These are phyloP conservation scores for Lasiodiplodia sp. DNA, from an alignment of 2,329 filamentous ascomycete species.

Conservation along the genomic window DNA sequence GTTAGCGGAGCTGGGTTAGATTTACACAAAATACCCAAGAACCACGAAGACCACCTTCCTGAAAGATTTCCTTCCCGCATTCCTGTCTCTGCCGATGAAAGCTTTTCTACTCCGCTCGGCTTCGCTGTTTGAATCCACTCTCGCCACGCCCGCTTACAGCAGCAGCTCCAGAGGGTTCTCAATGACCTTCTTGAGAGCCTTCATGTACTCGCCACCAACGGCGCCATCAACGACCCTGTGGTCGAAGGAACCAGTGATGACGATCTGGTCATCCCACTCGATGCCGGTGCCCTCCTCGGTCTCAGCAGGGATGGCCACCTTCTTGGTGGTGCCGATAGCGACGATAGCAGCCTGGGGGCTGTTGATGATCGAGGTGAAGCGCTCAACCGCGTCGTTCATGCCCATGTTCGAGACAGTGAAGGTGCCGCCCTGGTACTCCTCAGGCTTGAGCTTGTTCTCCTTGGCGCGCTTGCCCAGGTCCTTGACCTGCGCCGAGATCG, in stretches of 20 bases:
- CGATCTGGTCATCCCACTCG: constrained; percentile 97
- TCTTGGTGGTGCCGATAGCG: constrained; percentile 91
- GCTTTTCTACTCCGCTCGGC: constrained; percentile 8
- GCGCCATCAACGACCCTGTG: constrained; percentile 99
- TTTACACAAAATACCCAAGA: constrained; percentile 28
- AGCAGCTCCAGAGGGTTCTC: constrained; percentile 97
- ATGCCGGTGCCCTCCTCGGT: constrained; percentile 77
- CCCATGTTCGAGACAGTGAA: constrained; percentile 99
- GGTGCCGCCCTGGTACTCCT: constrained; percentile 98
- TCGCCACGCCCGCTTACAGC: constrained; percentile 63
- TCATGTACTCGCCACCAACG: constrained; percentile 95
- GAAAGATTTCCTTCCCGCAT: not conserved
- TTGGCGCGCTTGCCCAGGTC: constrained; percentile 95
- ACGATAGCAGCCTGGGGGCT: constrained; percentile 96
- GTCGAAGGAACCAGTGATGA: constrained; percentile 94
- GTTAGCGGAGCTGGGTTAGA: constrained; percentile 23
- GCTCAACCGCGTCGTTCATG: constrained; percentile 96
- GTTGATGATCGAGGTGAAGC: constrained; percentile 99
- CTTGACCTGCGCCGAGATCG: constrained; percentile 90
- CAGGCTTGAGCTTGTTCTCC: constrained; percentile 98
- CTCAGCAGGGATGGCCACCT: constrained; percentile 89
- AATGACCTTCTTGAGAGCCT: constrained; percentile 94
- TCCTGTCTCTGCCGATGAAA: not conserved
- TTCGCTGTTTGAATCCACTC: constrained; percentile 16
- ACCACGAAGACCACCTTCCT: constrained; percentile 14